Evolutionary conservation across 768 basidiomycete genomes (phyloP).

Genomic region (Lactarius hengduanensis): DNA sequence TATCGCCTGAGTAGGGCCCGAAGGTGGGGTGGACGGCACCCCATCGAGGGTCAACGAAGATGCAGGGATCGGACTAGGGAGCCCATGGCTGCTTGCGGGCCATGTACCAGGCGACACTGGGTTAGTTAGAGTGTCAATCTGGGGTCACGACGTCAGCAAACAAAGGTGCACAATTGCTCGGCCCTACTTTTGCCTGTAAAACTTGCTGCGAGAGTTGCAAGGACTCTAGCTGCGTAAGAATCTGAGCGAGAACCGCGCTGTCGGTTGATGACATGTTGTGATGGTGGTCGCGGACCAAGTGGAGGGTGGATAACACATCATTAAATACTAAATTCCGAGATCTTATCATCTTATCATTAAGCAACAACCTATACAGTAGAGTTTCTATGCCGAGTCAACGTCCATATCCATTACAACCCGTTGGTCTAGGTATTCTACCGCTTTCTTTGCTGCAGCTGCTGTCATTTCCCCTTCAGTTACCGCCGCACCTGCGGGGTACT

Average conservation of each 20-base stretch:
- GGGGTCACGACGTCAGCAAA: constrained; percentile 5
- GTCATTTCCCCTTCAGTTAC: constrained; percentile 10
- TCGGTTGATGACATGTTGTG: constrained; percentile 22
- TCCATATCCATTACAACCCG: neutral
- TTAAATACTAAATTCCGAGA: neutral
- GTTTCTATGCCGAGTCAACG: neutral
- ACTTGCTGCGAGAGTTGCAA: constrained; percentile 75
- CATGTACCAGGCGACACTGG: constrained; percentile 31
- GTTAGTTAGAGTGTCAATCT: constrained; percentile 54
- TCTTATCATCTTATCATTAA: constrained; percentile 1
- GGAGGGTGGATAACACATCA: neutral
- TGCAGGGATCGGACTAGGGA: constrained; percentile 33
- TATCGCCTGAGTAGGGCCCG: constrained; percentile 26
- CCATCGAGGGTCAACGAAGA: constrained; percentile 35
- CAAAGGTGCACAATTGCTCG: neutral
- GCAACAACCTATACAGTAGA: neutral
- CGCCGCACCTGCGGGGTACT: neutral
- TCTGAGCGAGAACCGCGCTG: constrained; percentile 68
- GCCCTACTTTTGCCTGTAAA: constrained; percentile 72
- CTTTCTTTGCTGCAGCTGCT: constrained; percentile 17
- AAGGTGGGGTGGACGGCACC: constrained; percentile 35
- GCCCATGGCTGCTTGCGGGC: constrained; percentile 37
- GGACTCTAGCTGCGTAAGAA: constrained; percentile 65
- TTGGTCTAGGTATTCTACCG: constrained; percentile 10
- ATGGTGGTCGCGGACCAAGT: neutral